phyloP scores from a whole-genome alignment of 1,139 yeast species.

The Magnusiomyces magnusii region DNA sequence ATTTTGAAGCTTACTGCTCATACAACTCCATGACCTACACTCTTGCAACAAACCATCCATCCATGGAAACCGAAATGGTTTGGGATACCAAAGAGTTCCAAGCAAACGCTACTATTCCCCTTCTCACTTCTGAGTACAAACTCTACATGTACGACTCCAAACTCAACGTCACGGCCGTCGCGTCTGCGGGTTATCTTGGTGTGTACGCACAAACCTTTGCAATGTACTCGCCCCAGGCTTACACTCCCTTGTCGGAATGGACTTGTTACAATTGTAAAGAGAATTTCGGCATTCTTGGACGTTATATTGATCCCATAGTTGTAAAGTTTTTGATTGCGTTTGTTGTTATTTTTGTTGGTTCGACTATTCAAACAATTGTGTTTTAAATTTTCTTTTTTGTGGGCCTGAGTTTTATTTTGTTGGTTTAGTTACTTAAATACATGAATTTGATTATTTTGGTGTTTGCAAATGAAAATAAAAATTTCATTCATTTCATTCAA shows the following conservation, averaged over 20 bases:
- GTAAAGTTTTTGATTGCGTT: slow-evolving; percentile 21
- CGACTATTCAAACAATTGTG: slow-evolving; percentile 13
- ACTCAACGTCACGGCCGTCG: slow-evolving; percentile 24
- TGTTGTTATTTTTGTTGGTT: slow-evolving; percentile 14
- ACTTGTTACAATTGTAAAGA: slow-evolving; percentile 20
- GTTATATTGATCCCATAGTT: slow-evolving; percentile 17
- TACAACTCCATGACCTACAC: slow-evolving; percentile 34
- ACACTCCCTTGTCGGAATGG: slow-evolving; percentile 26
- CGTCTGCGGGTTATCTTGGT: slow-evolving; percentile 33
- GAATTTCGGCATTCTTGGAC: slow-evolving; percentile 12
- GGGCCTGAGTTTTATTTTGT: too few relatives aligned
- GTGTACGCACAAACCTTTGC: slow-evolving; percentile 31
- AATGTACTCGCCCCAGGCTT: slow-evolving; percentile 34
- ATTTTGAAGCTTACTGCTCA: slow-evolving; percentile 36
- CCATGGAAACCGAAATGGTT: slow-evolving; percentile 28
- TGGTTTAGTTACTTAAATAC: too few relatives aligned
- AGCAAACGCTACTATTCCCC: slow-evolving; percentile 26
- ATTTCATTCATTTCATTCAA: too few relatives aligned
- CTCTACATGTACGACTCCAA: slow-evolving; percentile 33
- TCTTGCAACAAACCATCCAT: slow-evolving; percentile 30
- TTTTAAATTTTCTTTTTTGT: too few relatives aligned
- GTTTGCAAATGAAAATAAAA: too few relatives aligned
- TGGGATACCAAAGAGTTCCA: slow-evolving; percentile 36
- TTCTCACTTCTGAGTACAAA: slow-evolving; percentile 34
- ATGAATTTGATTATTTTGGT: too few relatives aligned